Evolutionary conservation across 2,329 filamentous ascomycete species (phyloP).

Genomic region (Colletotrichum trifolii): DNA sequence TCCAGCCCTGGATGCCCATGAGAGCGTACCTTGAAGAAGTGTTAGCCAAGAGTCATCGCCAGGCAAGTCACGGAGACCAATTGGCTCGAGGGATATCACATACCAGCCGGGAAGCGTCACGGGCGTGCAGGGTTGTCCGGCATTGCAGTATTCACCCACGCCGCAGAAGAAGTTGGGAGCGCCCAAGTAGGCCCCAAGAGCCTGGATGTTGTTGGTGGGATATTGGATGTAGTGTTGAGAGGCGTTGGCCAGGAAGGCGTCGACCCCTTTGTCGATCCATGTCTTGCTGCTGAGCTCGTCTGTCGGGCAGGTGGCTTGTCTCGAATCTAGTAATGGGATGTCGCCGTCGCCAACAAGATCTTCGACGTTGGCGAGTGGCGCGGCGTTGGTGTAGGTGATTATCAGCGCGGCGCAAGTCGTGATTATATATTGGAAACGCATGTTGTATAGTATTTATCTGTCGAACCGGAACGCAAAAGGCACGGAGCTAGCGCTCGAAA

Average conservation of each 20-base stretch:
- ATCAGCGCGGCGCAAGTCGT: neutral
- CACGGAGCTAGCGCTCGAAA: neutral
- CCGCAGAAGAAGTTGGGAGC: constrained; percentile 37
- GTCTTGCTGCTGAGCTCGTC: constrained; percentile 7
- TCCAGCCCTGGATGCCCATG: constrained; percentile 31
- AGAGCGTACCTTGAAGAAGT: constrained; percentile 16
- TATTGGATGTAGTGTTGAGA: constrained; percentile 1
- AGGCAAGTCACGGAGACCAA: too few species aligned
- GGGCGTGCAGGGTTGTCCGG: constrained; percentile 36
- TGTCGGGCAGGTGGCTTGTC: neutral
- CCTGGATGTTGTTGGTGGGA: constrained; percentile 30
- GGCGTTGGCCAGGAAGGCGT: constrained; percentile 3
- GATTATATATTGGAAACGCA: constrained; percentile 8
- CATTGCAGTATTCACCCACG: constrained; percentile 28
- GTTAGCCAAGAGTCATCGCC: too few species aligned
- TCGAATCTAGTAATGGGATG: neutral
- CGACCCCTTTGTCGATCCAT: constrained; percentile 1
- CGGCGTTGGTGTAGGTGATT: neutral
- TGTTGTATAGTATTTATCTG: neutral
- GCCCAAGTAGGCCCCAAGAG: constrained; percentile 26
- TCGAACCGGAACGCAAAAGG: neutral
- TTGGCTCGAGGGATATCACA: neutral
- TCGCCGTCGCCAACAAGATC: neutral
- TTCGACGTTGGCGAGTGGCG: neutral
- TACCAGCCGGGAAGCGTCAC: constrained; percentile 33